Evolutionary conservation across 345 rosid genomes (phyloP), one percentile per base, ranked within the genome.

Genomic region (Melastoma malabathricum): DNA sequence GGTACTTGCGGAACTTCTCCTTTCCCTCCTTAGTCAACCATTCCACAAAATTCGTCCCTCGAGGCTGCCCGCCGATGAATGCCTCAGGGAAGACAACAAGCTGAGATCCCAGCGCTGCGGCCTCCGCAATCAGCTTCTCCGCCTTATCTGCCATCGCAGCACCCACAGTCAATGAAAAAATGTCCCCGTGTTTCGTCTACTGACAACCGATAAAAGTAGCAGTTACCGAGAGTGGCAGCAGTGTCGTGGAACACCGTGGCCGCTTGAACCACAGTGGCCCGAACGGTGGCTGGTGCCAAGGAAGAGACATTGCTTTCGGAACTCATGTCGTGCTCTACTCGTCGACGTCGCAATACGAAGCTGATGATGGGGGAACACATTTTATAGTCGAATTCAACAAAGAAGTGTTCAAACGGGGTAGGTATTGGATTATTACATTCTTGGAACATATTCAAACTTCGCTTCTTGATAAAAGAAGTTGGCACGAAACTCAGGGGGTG

Each of bases 11-110:
- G 60, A 82, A 92, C 47, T 86, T 95, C 52, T 90, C 98, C 49
- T 73, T 72, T 49, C 96, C 98, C 76, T 75, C 41, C 41, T 77
- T 79, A 5, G 85, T 57, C 1, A 89, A 68, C 4, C 93, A 72
- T 50, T 71, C 69, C 38, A 83, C 89, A 58, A 86, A 90, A 64
- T 45, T 74, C 2, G 94, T 72, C n/a, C 98, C 96, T 14, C 96
- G 85, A 13, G 98, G 95, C 59, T 82, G 84, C 1, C 98, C 96
- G 0, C 96, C 98, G 3, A 92, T 51, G 54, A 92, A 92, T 13
- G 98, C 96, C 66, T 92, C 98, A 5, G 96, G 98, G 64, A 92
- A 86, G 59, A 92, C 85, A 22, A 86, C 96, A 51, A 92, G 75
- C 66, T 82, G 87, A 8, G 96, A 72, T 6, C 98, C 98, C 18